Evolutionary conservation across 2,329 filamentous ascomycete species (phyloP).

Genomic region (Dactylellina leptospora): DNA sequence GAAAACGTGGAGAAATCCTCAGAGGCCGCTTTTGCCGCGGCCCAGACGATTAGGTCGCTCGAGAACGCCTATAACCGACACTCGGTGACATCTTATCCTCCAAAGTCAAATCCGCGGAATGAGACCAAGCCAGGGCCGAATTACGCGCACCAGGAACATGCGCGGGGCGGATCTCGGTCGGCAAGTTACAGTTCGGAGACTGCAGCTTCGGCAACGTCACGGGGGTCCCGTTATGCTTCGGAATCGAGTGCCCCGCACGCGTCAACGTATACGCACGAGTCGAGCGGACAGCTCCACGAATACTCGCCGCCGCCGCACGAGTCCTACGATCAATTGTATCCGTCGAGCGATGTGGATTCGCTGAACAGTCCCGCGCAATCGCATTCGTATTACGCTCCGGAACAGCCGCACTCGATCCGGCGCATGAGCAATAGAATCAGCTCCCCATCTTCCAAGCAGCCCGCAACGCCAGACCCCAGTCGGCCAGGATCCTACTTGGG

Average conservation of each 20-base stretch:
- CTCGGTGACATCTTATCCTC: conserved; percentile 31
- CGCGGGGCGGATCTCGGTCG: conserved; percentile 1
- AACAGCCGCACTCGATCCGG: neutral
- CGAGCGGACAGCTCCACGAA: neutral
- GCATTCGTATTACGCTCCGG: neutral
- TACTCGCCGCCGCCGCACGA: neutral
- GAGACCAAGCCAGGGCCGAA: conserved; percentile 14
- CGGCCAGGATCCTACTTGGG: neutral
- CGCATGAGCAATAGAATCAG: neutral
- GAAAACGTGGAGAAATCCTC: conserved; percentile 35
- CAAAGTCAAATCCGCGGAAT: neutral
- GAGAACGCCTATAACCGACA: conserved; percentile 32
- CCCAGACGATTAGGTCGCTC: conserved; percentile 37
- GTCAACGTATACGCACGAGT: neutral
- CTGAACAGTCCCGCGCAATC: neutral
- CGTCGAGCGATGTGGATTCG: neutral
- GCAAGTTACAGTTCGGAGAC: conserved; percentile 11
- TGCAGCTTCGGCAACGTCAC: neutral
- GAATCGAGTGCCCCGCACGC: conserved; percentile 1
- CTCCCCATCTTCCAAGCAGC: neutral
- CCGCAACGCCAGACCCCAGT: neutral
- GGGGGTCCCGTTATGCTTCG: neutral
- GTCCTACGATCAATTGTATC: neutral
- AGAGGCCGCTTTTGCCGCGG: conserved; percentile 6
- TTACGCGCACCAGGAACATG: conserved; percentile 21